phyloP scores from a whole-genome alignment of 108 stramenopile genomes.

The Pelagomonas calceolata region DNA sequence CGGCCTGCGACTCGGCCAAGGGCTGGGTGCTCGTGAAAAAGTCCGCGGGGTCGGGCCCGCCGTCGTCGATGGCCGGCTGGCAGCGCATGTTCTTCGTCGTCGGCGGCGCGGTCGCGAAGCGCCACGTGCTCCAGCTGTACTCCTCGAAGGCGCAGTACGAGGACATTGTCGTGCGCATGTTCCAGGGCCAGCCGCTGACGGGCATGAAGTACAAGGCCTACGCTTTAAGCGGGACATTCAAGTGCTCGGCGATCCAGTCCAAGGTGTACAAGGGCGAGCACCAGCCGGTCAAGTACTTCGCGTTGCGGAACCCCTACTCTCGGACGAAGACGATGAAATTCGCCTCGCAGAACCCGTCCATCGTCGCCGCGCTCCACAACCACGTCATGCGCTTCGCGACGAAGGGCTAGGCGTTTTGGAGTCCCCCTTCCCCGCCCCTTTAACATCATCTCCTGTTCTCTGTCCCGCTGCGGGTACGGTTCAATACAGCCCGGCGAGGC shows the following conservation, averaged over 20 bases:
- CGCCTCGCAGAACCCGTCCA: neutral
- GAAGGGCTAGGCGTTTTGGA: too few species aligned
- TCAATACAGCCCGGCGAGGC: too few species aligned
- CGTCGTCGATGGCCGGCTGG: conserved; percentile 13
- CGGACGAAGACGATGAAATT: neutral
- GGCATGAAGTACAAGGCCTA: conserved; percentile 21
- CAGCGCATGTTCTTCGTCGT: conserved; percentile 24
- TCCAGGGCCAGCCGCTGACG: conserved; percentile 18
- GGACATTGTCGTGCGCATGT: conserved; percentile 24
- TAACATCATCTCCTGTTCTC: too few species aligned
- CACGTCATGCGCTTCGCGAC: neutral
- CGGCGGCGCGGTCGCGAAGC: conserved; percentile 24
- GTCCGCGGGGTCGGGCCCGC: conserved; percentile 17
- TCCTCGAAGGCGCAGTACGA: conserved; percentile 27
- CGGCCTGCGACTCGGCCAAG: conserved; percentile 17
- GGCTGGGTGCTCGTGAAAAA: conserved; percentile 17
- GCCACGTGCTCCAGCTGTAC: conserved; percentile 27
- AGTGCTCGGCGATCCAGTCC: conserved; percentile 14
- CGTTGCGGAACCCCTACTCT: neutral
- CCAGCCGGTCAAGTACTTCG: neutral
- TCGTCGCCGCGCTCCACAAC: neutral
- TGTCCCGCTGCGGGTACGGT: too few species aligned
- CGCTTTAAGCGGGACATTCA: conserved; percentile 20
- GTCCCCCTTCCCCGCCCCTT: too few species aligned
- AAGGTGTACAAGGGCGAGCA: too few species aligned